Base-by-base conservation (phyloP, 768 basidiomycete species). In the Calocybe gangraenosa region DNA sequence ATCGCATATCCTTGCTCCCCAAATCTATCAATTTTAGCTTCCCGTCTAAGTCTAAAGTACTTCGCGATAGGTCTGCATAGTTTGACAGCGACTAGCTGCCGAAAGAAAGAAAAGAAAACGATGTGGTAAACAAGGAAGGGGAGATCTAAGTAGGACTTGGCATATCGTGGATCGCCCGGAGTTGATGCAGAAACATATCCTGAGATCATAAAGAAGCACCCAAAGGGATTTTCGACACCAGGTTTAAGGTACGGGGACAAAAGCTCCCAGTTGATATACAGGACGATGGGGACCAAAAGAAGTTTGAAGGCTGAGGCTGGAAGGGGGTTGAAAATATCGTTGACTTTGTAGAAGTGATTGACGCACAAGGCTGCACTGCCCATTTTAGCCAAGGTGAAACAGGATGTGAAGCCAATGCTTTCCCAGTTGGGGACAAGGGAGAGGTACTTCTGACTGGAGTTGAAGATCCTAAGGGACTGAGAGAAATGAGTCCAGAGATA, bases 1-100 rank as follows among this genome's bases (percentile, higher is more conserved):
- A 89, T 40, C 0, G 92, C 89, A 62, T 99, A 96, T 0, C 79
- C 82, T 59, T 95, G 95, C 67, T 99, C 95, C 15, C 82, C 88
- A 57, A 97, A 97, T 28, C 95, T 72, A 44, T 83, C 79, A 11
- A 92, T 62, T 63, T 94, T 96, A 18, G 60, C 59, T 47, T 66
- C 63, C 50, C 73, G 80, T 57, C 69, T 76, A 39, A 99, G 76
- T 2, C 92, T 87, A 44, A 85, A 81, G 47, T 74, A 71, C 25
- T 69, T 74, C 0, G 86, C 93, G 30, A 92, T 52, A 1, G 87
- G 88, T 18, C 70, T 68, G 35, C 82, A 79, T 9, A 91, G 28
- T 44, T 76, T 78, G 57, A 87, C 52, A 14, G 84, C 79, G 61
- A 92, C 59, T 35, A 71, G 57, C 65, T 97, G 92, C 22, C 95